These are phyloP conservation scores for Globomyces pollinis-pini DNA, from an alignment of 192 early-diverging fungal species.

Conservation along the genomic window DNA sequence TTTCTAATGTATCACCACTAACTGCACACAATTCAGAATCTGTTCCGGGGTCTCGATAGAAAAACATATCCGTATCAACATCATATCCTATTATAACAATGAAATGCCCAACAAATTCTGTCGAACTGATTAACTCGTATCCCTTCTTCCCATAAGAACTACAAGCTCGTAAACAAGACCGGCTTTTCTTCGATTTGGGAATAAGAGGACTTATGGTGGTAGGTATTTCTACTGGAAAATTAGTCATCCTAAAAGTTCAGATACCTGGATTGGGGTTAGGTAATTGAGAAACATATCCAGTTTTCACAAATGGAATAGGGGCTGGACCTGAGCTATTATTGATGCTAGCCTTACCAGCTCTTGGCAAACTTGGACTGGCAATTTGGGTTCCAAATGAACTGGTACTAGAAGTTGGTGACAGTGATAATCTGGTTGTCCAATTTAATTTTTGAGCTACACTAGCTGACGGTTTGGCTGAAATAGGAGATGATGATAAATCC, in stretches of 20 bases:
- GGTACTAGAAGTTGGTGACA: neutral
- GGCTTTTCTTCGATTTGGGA: neutral
- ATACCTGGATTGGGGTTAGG: too few relatives aligned
- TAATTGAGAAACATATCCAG: too few relatives aligned
- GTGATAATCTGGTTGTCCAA: too few relatives aligned
- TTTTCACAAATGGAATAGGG: too few relatives aligned
- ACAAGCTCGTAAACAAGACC: constrained; percentile 1
- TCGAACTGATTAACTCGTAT: constrained; percentile 18
- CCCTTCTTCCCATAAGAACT: constrained; percentile 6
- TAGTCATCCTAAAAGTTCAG: too few relatives aligned
- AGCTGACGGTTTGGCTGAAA: too few relatives aligned
- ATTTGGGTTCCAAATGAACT: neutral
- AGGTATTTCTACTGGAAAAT: too few relatives aligned
- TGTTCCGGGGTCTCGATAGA: constrained; percentile 79
- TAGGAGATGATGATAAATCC: too few relatives aligned
- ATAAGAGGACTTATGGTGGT: neutral
- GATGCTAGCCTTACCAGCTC: too few relatives aligned
- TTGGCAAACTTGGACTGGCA: neutral
- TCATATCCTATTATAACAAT: constrained; percentile 83
- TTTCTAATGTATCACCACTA: constrained; percentile 52
- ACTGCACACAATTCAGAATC: constrained; percentile 65
- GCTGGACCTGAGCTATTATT: too few relatives aligned
- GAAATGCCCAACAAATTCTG: constrained; percentile 74
- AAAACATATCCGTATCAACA: constrained; percentile 65
- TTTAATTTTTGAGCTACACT: too few relatives aligned